These are phyloP conservation scores for Allomyces macrogynus DNA, from an alignment of 192 early-diverging fungal genomes.

Conservation along the genomic window DNA sequence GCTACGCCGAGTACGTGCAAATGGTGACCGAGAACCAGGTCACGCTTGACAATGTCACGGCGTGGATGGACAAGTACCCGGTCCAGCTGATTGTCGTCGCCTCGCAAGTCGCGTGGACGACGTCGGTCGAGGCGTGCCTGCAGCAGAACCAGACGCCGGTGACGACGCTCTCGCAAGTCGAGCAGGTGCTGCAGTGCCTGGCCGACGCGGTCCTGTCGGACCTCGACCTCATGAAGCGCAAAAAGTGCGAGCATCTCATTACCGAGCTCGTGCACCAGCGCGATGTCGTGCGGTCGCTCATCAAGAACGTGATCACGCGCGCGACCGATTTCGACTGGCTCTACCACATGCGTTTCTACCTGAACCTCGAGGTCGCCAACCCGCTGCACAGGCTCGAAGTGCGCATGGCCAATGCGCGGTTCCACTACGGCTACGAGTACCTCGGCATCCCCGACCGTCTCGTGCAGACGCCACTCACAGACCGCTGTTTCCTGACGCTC, in stretches of 20 bases:
- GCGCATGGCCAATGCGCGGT: slow-evolving; percentile 81
- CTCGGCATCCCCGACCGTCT: slow-evolving; percentile 89
- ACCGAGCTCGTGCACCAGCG: slow-evolving; percentile 98
- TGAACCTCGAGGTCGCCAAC: slow-evolving; percentile 36
- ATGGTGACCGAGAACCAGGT: slow-evolving; percentile 37
- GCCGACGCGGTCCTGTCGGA: slow-evolving; percentile 86
- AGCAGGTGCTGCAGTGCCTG: slow-evolving; percentile 57
- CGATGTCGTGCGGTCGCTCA: slow-evolving; percentile 62
- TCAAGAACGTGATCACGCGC: slow-evolving; percentile 21
- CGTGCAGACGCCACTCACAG: slow-evolving; percentile 97
- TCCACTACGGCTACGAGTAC: slow-evolving; percentile 95
- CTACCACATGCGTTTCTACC: slow-evolving; percentile 89
- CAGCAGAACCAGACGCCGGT: slow-evolving; percentile 25
- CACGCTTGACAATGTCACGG: slow-evolving; percentile 18
- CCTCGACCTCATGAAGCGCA: slow-evolving; percentile 54
- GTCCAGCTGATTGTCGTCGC: slow-evolving; percentile 84
- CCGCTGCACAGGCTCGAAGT: slow-evolving; percentile 53
- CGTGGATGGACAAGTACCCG: slow-evolving; percentile 75
- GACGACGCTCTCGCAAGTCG: slow-evolving; percentile 32
- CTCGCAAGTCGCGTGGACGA: slow-evolving; percentile 78
- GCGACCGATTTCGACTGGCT: slow-evolving; percentile 83
- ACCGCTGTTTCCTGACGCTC: slow-evolving; percentile 94
- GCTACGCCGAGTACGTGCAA: slow-evolving; percentile 26
- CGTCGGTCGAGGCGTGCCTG: slow-evolving; percentile 48
- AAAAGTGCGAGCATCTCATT: slow-evolving; percentile 94